A percentile compares a stretch with the other conserved stretches of the same genome.
Evolutionary conservation across 1,284 basidiomycete genomes (phyloP).

Genomic region (Retiboletus flavoniger): DNA sequence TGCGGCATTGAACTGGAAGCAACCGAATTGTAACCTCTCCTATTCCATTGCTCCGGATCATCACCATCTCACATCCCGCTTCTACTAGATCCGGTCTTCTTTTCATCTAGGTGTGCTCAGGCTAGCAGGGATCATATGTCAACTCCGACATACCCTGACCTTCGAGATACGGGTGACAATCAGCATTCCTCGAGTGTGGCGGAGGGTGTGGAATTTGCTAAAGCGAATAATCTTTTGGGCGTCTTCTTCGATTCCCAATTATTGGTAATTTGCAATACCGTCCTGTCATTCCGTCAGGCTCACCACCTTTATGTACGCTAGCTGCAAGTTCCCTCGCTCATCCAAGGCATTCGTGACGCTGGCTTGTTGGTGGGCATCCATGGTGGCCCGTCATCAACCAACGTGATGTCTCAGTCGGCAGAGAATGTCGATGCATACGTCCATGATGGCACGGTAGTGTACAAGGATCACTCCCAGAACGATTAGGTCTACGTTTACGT

Average conservation of each 20-base stretch:
- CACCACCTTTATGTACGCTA: constrained; percentile 29
- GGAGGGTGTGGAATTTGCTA: constrained; percentile 93
- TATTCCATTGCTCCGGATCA: constrained; percentile 17
- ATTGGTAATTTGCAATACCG: constrained; percentile 53
- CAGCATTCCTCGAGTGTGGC: constrained; percentile 70
- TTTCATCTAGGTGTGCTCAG: constrained; percentile 85
- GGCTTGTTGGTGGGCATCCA: constrained; percentile 86
- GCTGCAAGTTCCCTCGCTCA: constrained; percentile 78
- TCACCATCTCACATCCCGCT: constrained; percentile 14
- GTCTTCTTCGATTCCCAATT: constrained; percentile 89
- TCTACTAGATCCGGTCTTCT: constrained; percentile 87
- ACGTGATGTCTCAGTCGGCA: constrained; percentile 41
- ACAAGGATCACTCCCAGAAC: constrained; percentile 57
- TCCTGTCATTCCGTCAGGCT: constrained; percentile 14
- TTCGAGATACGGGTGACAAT: constrained; percentile 45
- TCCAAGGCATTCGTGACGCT: constrained; percentile 83
- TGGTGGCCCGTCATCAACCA: constrained; percentile 50
- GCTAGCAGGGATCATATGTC: constrained; percentile 40
- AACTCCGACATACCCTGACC: constrained; percentile 45
- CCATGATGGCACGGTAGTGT: constrained; percentile 59
- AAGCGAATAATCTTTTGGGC: constrained; percentile 90
- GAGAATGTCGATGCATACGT: constrained; percentile 68
- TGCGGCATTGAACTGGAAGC: constrained; percentile 96
- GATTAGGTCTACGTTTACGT: constrained; percentile 40
- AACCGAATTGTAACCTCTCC: constrained; percentile 83